These are phyloP conservation scores for Dunaliella sp. DNA, from an alignment of 139 green algal species.

Conservation along the genomic window DNA sequence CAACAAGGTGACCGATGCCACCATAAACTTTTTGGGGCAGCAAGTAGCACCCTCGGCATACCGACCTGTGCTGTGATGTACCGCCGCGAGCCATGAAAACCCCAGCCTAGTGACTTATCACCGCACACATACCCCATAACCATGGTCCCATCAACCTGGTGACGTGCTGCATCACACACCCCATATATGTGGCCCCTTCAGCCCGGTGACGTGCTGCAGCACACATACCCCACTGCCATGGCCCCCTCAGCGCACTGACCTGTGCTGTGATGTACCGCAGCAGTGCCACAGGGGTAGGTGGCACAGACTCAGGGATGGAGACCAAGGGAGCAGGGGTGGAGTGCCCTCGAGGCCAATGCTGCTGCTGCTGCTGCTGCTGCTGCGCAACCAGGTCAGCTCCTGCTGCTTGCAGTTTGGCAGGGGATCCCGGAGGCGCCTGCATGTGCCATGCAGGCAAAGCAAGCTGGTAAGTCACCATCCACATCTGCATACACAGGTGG, in stretches of 20 bases:
- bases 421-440: background rate
- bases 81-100: too few relatives aligned
- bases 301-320: background rate
- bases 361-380: conserved; percentile 16
- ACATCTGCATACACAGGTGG: too few relatives aligned
- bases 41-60: background rate
- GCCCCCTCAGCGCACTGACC: background rate
- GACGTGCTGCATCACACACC: too few relatives aligned
- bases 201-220: too few relatives aligned
- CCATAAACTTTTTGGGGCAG: too few relatives aligned
- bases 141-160: too few relatives aligned
- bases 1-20: too few relatives aligned
- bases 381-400: background rate
- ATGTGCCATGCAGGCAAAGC: too few relatives aligned
- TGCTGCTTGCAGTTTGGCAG: background rate
- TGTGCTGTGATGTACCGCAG: background rate
- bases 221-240: background rate
- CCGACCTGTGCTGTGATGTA: background rate
- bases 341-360: background rate
- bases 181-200: too few relatives aligned
- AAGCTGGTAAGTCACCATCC: too few relatives aligned
- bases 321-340: background rate
- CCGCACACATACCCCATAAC: too few relatives aligned
- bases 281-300: background rate
- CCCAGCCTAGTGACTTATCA: too few relatives aligned